Conservation (phyloP, 2,329 filamentous ascomycete genomes). For the Cadophora sp. region DNA sequence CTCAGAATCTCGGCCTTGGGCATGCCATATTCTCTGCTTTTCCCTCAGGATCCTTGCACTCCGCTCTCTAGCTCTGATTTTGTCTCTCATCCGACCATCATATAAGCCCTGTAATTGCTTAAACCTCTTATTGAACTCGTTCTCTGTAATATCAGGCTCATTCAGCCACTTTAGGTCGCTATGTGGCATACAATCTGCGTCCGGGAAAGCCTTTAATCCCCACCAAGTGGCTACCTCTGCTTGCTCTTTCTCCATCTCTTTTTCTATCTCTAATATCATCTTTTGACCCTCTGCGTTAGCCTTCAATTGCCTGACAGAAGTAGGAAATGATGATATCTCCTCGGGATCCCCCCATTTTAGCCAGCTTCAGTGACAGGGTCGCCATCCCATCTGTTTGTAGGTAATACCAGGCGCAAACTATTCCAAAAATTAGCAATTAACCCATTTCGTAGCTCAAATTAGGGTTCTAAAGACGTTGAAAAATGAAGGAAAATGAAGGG, state of each 20-base stretch:
- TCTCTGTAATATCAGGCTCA: not conserved
- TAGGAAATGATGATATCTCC: too few species aligned
- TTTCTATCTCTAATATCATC: not conserved
- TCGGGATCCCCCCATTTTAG: too few species aligned
- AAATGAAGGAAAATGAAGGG: too few species aligned
- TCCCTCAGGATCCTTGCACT: not conserved
- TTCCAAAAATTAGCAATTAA: too few species aligned
- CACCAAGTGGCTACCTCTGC: not conserved
- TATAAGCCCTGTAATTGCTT: not conserved
- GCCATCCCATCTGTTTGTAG: slow-evolving; percentile 18
- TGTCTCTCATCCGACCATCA: not conserved
- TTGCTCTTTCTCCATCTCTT: not conserved
- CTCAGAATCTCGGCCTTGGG: not conserved
- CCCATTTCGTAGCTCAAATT: too few species aligned
- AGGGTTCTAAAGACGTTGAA: too few species aligned
- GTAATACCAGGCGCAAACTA: slow-evolving; percentile 40
- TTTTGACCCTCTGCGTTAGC: not conserved
- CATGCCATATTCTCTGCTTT: not conserved
- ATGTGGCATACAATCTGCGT: not conserved
- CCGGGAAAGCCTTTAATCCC: not conserved
- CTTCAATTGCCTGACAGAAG: not conserved
- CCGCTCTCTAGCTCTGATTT: not conserved
- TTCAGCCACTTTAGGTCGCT: not conserved
- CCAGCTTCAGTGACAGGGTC: slow-evolving; percentile 24
- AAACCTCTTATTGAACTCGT: not conserved